These are phyloP conservation scores for Suzukiozyma palmioleophila DNA, from an alignment of 1,139 yeast species.

Conservation along the genomic window DNA sequence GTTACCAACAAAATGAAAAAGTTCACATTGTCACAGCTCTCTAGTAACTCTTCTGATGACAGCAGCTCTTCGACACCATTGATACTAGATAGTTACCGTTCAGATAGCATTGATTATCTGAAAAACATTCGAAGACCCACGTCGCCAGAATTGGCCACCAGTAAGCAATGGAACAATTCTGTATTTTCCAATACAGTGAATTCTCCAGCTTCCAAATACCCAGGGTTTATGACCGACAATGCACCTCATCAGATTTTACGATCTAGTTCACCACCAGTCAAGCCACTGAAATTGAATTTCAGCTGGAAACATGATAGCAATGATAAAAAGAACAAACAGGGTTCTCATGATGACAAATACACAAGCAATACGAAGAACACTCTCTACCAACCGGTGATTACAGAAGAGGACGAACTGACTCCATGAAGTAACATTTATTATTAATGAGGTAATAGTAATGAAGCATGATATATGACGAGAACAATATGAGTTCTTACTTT, in stretches of 20 bases:
- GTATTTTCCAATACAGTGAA: conserved; percentile 6
- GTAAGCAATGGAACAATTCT: conserved; percentile 13
- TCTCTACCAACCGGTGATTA: conserved; percentile 20
- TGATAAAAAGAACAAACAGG: conserved; percentile 1
- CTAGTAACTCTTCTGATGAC: conserved; percentile 40
- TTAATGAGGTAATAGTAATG: neutral
- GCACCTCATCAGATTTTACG: neutral
- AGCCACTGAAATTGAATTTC: conserved; percentile 8
- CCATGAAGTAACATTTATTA: neutral
- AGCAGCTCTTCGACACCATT: conserved; percentile 11
- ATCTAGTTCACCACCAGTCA: conserved; percentile 9
- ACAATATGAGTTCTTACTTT: too few relatives aligned
- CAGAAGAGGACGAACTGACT: conserved; percentile 23
- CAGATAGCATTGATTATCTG: conserved; percentile 2
- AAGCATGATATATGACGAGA: too few relatives aligned
- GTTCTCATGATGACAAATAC: neutral
- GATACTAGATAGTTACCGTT: neutral
- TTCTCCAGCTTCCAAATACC: conserved; percentile 5
- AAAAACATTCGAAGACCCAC: conserved; percentile 10
- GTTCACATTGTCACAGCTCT: conserved; percentile 29
- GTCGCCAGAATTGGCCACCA: conserved; percentile 18
- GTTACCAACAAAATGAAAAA: conserved; percentile 18
- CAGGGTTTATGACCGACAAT: neutral
- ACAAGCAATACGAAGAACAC: conserved; percentile 8
- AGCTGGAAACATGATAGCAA: neutral